phyloP scores from a whole-genome alignment of 768 basidiomycete genomes.

The Suillus clintonianus region DNA sequence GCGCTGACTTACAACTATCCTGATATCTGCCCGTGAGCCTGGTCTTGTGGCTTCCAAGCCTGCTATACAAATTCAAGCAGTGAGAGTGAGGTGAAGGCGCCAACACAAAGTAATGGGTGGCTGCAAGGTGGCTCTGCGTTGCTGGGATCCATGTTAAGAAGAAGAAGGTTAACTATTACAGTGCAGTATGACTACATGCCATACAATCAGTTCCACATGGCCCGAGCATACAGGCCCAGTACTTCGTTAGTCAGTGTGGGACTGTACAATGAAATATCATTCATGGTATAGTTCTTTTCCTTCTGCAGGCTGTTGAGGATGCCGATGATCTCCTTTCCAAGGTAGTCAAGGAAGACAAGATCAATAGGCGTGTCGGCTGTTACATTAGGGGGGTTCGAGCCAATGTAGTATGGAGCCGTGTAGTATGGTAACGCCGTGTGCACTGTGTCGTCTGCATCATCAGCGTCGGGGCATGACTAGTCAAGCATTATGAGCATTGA shows the following conservation, averaged over 20 bases:
- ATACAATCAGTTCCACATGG: conserved; percentile 27
- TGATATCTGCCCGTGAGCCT: no score
- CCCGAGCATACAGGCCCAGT: conserved; percentile 41
- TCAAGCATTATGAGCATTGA: neutral
- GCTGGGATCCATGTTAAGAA: no score
- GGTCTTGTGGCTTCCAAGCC: no score
- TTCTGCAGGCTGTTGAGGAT: conserved; percentile 62
- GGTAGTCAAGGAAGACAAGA: conserved; percentile 76
- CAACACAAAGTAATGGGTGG: no score
- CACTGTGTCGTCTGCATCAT: conserved; percentile 60
- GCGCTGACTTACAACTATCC: no score
- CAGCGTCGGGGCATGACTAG: conserved; percentile 69
- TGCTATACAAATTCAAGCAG: no score
- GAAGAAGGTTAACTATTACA: neutral
- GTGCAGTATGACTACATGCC: neutral
- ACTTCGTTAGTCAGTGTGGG: conserved; percentile 40
- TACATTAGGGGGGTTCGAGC: conserved; percentile 53
- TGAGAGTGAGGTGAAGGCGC: no score
- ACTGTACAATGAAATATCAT: conserved; percentile 58
- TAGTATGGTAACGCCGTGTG: conserved; percentile 65
- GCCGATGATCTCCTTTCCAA: conserved; percentile 49
- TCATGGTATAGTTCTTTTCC: conserved; percentile 46
- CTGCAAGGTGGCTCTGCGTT: no score
- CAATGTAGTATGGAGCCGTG: conserved; percentile 56
- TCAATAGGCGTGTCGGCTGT: conserved; percentile 58